Base-by-base conservation (phyloP, 2,329 filamentous ascomycete genomes). In the Teratosphaeria epicoccoides region DNA sequence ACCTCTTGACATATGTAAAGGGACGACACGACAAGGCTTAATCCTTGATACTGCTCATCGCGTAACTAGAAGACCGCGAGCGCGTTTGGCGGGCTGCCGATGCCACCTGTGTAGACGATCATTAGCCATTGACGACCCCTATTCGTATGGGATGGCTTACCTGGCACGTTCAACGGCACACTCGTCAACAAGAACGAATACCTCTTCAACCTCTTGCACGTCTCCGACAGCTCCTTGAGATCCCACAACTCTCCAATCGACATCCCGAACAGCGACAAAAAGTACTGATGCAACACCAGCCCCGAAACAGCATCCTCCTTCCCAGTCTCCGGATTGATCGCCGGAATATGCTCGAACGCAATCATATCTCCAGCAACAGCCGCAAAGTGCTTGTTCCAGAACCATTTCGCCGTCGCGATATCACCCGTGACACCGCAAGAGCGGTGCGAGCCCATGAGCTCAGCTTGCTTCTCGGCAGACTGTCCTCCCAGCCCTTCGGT, bases 331-430 rank as follows among this genome's bases (percentile, higher is more conserved):
- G 47, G 45, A 26, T 57, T 49, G 25, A 54, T 48, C 5, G 67
- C 64, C 1, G 69, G 68, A 43, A 66, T 64, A 9, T 61, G 59
- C 58, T 82, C 79, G 55, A 79, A 76, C 4, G 69, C 71, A 9
- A 78, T 75, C 47, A 73, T 72, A 52, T 83, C 80, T 2, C 78
- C 77, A 0, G 74, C 80, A 0, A 81, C 73, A 1, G 79, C 80
- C 0, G 77, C 68, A 57, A 83, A 80, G 12, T 70, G 67, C 47
- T 75, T 70, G 50, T 81, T 74, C 78, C 79, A 82, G 17, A 82
- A 66, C 79, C 79, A 83, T 33, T 72, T 69, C 12, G 80, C 68
- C 6, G 73, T 74, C 4, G 70, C 71, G 14, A 73, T 67, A 2
- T 71, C 73, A 0, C 74, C 73, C 47, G 77, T 70, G 2, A 80